Evolutionary conservation across 768 basidiomycete species (phyloP).

Genomic region (Serendipita sp.): DNA sequence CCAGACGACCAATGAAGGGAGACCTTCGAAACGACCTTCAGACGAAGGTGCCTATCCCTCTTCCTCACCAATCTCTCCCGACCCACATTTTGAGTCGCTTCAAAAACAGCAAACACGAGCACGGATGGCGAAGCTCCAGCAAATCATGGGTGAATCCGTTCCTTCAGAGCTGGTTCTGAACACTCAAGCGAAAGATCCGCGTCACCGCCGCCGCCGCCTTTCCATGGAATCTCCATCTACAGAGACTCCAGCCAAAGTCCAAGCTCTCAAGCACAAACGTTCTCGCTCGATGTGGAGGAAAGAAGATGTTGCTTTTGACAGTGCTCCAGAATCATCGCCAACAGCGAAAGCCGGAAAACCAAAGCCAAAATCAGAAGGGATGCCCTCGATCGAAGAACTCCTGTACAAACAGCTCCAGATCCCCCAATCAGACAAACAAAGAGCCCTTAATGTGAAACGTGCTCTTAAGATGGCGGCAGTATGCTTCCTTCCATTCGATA

Average conservation of each 20-base stretch:
- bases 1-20: neutral
- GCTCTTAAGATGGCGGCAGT: slow-evolving; percentile 40
- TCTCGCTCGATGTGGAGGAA: slow-evolving; percentile 14
- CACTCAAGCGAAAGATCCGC: neutral
- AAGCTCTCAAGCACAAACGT: slow-evolving; percentile 4
- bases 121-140: slow-evolving; percentile 4
- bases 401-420: neutral
- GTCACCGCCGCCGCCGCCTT: neutral
- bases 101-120: slow-evolving; percentile 16
- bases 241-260: neutral
- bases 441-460: slow-evolving; percentile 28
- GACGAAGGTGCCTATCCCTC: neutral
- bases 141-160: slow-evolving; percentile 4
- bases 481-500: slow-evolving; percentile 4
- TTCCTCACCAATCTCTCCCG: neutral
- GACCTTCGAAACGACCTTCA: neutral
- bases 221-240: slow-evolving; percentile 1
- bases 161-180: neutral
- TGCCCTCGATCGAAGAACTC: slow-evolving; percentile 1
- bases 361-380: neutral
- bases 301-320: neutral
- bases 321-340: neutral
- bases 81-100: neutral
- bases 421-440: slow-evolving; percentile 21
- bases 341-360: neutral